Evolutionary conservation across 1,284 basidiomycete species (phyloP).

Genomic region (Tylopilus sp.): DNA sequence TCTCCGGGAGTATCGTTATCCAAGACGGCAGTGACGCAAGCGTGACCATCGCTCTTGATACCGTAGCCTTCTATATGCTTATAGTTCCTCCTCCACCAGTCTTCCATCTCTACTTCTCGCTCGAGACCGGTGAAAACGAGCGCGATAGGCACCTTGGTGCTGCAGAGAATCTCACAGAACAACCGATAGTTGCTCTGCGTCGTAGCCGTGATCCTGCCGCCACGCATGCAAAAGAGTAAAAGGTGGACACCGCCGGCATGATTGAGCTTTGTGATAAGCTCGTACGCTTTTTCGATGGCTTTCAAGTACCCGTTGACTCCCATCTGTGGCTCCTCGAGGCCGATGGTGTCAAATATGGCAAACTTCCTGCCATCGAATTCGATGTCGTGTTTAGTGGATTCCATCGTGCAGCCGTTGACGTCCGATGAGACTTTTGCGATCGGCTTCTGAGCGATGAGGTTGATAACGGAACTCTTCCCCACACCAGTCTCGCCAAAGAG

Average conservation of each 20-base stretch:
- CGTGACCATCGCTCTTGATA: constrained; percentile 46
- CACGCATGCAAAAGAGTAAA: constrained; percentile 53
- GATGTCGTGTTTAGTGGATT: constrained; percentile 36
- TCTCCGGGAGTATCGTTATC: constrained; percentile 33
- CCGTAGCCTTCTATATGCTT: constrained; percentile 40
- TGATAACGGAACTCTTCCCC: constrained; percentile 48
- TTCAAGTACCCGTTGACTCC: constrained; percentile 39
- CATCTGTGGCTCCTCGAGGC: constrained; percentile 52
- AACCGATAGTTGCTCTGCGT: constrained; percentile 50
- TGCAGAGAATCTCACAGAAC: constrained; percentile 48
- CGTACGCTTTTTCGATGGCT: constrained; percentile 48
- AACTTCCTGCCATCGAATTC: constrained; percentile 30
- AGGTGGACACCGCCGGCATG: constrained; percentile 48
- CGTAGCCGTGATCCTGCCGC: constrained; percentile 46
- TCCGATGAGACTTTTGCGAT: constrained; percentile 44
- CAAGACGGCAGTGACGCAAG: constrained; percentile 52
- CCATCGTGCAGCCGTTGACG: constrained; percentile 43
- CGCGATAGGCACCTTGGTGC: constrained; percentile 48
- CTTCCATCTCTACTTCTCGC: constrained; percentile 48
- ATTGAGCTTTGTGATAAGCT: constrained; percentile 45
- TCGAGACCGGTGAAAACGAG: constrained; percentile 53
- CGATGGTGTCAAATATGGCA: constrained; percentile 52
- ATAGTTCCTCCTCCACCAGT: constrained; percentile 52
- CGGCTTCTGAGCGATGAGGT: constrained; percentile 41
- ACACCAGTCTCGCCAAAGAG: constrained; percentile 47